These are phyloP conservation scores for Wickerhamiella australiensis DNA, from an alignment of 805 yeast species.

Conservation along the genomic window DNA sequence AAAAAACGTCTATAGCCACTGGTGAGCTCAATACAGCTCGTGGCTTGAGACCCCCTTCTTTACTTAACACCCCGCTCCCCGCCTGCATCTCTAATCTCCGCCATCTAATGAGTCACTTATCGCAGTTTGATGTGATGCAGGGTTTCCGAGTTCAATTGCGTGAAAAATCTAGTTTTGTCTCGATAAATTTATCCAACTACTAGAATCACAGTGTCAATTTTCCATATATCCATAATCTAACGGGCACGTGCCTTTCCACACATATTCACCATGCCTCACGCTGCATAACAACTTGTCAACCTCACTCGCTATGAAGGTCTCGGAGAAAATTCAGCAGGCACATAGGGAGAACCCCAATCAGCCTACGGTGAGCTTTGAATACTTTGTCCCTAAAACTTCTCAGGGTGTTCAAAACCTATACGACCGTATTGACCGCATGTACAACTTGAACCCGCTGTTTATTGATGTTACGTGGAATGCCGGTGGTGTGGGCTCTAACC, in stretches of 20 bases:
- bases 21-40: no score
- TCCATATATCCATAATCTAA: neutral
- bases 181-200: neutral
- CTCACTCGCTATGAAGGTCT: conserved; percentile 36
- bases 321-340: conserved; percentile 35
- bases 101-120: neutral
- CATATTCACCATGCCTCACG: neutral
- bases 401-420: conserved; percentile 94
- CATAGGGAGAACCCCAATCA: conserved; percentile 26
- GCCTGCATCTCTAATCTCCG: neutral
- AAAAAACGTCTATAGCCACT: no score
- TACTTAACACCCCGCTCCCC: no score
- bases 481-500: conserved; percentile 73
- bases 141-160: neutral
- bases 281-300: neutral
- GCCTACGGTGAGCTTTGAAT: conserved; percentile 88
- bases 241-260: neutral
- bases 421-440: conserved; percentile 97
- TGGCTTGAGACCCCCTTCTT: no score
- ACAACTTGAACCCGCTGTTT: conserved; percentile 77
- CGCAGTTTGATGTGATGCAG: neutral
- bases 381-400: conserved; percentile 91
- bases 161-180: neutral
- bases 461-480: conserved; percentile 98
- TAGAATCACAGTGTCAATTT: no score